Base-by-base conservation (phyloP, 805 yeast species). In the Lachancea nothofagi region DNA sequence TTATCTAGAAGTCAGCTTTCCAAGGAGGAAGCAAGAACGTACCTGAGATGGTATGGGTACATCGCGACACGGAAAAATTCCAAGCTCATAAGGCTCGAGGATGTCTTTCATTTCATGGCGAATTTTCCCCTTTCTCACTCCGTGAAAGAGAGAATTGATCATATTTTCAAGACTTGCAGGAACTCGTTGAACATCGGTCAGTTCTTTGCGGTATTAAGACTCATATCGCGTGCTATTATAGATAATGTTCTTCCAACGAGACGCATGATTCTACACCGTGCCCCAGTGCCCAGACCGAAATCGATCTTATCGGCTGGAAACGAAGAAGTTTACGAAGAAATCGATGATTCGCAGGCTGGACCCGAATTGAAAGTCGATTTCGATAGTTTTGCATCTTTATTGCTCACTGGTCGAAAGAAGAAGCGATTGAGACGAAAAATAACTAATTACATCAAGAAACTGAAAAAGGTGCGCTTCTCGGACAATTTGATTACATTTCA, bases 21-120 rank as follows among this genome's bases (percentile, higher is more conserved):
- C 0, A 71, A 72, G 14, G 83, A 82, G 41, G 98, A 90, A 61
- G 74, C 78, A 9, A 77, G 81, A 52, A 83, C 96, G 1, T 90
- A 90, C 61, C 75, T 90, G 50, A 70, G 96, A 48, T 90, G 98
- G 98, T 90, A 89, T 60, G 82, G 87, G 49, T 89, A 86, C 54
- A 77, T 90, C 23, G 72, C 83, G 26, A 71, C 83, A 32, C 74
- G 89, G 38, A 82, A 83, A 46, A 78, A 79, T 27, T 72, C 79
- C 30, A 71, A 80, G 44, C 64, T 84, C 23, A 78, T 90, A 6
- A 70, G 79, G 3, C 65, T 90, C 46, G 73, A 70, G 8, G 97
- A 93, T 57, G 84, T 86, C n/a, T 78, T 83, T 61, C 66, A 67
- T 33, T 90, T 90, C 57, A 67, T 93, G 43, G 32, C 48, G n/a